phyloP scores from a whole-genome alignment of 257 asterid genomes.

The Hygrophila difformis region DNA sequence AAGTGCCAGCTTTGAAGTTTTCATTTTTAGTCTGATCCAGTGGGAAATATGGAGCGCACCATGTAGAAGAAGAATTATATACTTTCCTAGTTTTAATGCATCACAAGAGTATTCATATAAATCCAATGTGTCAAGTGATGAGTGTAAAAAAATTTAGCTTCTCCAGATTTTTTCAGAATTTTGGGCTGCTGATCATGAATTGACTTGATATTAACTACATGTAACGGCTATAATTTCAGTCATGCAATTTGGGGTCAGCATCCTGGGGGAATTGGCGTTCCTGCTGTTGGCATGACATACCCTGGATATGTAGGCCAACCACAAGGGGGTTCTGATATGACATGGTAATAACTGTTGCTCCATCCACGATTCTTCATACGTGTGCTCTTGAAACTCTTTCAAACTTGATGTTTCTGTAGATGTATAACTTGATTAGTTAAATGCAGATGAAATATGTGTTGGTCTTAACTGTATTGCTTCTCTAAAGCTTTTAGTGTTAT shows the following conservation, averaged over 20 bases:
- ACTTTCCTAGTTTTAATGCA: too few relatives aligned
- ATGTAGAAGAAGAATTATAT: too few relatives aligned
- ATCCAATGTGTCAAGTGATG: not conserved
- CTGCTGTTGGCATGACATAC: constrained; percentile 98
- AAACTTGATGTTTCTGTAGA: not conserved
- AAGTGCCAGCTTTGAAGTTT: too few relatives aligned
- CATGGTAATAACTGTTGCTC: constrained; percentile 50
- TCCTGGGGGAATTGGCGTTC: constrained; percentile 89
- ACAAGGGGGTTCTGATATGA: constrained; percentile 91
- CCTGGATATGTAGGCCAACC: constrained; percentile 92
- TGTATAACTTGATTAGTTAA: constrained; percentile 2
- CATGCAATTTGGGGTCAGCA: constrained; percentile 88
- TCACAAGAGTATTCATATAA: not conserved
- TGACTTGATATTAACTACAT: constrained; percentile 4
- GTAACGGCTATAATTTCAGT: constrained; percentile 27
- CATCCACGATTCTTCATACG: not conserved
- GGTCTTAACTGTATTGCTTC: too few relatives aligned
- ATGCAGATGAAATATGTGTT: too few relatives aligned
- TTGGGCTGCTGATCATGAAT: not conserved
- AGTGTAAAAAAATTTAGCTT: not conserved
- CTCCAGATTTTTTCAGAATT: not conserved
- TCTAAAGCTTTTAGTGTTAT: too few relatives aligned
- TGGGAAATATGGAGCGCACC: too few relatives aligned
- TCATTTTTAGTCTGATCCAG: too few relatives aligned
- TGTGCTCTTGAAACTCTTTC: not conserved